Base-by-base conservation (phyloP, 805 yeast genomes). In the Vanderwaltozyma polyspora region DNA sequence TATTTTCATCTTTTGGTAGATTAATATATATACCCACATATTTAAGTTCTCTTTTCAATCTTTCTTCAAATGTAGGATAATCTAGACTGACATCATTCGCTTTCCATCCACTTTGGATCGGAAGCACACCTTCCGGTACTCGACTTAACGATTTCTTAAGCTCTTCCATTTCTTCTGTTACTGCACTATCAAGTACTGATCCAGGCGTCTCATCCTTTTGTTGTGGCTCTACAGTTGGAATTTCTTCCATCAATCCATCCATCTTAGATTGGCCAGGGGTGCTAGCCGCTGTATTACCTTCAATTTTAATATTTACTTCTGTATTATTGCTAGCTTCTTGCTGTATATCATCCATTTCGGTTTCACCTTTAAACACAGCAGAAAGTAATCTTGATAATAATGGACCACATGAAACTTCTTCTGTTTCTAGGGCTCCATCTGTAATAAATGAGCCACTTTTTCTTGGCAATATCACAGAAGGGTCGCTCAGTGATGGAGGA, bases 1-100 rank as follows among this genome's bases (percentile, higher is more conserved):
- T 38, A 29, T 49, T 52, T 14, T 55, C 60, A 38, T 51, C 59
- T 35, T 48, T 50, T 4, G 62, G 60, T 25, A 60, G 31, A 39
- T 79, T 81, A 76, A 78, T 74, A 49, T 84, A 78, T 3, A 91
- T 84, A 0, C 98, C 98, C 37, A 91, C 84, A 51, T 81, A 85
- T 44, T 82, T 76, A 46, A 91, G 65, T 54, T 91, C 98, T 31
- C 94, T 67, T 52, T 83, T 80, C 37, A 91, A 62, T 25, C 97
- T 63, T 45, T 89, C 94, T 50, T 91, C 99, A 25, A 91, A 69
- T 1, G 87, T 69, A 28, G 70, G 70, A 55, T 84, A 91, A 48
- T 85, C 94, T 3, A 72, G 66, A 51, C 60, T 67, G 5, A 58
- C 47, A 35, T 57, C 60, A 15, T 65, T 60, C 5, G 67, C 62